Evolutionary conservation across 768 basidiomycete genomes (phyloP).

Genomic region (Suillus occidentalis): DNA sequence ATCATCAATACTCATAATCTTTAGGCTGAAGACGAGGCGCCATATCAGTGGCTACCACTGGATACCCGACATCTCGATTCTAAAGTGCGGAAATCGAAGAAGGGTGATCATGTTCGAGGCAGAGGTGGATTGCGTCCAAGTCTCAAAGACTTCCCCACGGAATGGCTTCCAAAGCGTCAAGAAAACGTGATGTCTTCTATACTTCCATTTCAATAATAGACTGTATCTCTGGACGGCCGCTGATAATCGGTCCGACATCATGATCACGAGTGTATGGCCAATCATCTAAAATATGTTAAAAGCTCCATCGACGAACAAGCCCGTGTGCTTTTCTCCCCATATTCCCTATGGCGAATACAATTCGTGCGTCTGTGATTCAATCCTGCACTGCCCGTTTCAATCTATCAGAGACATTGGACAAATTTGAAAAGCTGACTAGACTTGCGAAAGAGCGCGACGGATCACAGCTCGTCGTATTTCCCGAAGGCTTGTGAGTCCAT

Average conservation of each 20-base stretch:
- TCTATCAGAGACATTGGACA: slow-evolving; percentile 46
- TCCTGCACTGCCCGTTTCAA: slow-evolving; percentile 48
- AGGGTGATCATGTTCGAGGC: slow-evolving; percentile 64
- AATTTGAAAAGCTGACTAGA: slow-evolving; percentile 46
- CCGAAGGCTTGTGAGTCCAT: slow-evolving; percentile 53
- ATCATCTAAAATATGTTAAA: slow-evolving; percentile 5
- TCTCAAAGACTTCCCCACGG: slow-evolving; percentile 78
- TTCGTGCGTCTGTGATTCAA: slow-evolving; percentile 55
- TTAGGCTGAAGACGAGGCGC: slow-evolving; percentile 35
- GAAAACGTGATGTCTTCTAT: neutral
- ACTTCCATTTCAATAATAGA: slow-evolving; percentile 4
- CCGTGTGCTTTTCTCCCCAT: neutral
- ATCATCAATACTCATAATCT: slow-evolving; percentile 14
- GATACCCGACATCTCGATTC: slow-evolving; percentile 80
- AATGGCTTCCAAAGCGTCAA: slow-evolving; percentile 64
- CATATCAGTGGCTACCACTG: slow-evolving; percentile 68
- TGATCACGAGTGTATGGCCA: slow-evolving; percentile 9
- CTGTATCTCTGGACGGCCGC: slow-evolving; percentile 8
- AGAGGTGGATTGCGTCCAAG: slow-evolving; percentile 57
- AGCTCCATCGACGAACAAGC: neutral
- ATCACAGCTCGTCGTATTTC: slow-evolving; percentile 52
- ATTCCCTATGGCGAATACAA: slow-evolving; percentile 27
- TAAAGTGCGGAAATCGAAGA: slow-evolving; percentile 68
- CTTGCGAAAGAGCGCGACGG: slow-evolving; percentile 47
- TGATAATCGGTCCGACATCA: slow-evolving; percentile 5